Conservation (phyloP, 495 filamentous ascomycete species). For the Trichoderma asperelloides region DNA sequence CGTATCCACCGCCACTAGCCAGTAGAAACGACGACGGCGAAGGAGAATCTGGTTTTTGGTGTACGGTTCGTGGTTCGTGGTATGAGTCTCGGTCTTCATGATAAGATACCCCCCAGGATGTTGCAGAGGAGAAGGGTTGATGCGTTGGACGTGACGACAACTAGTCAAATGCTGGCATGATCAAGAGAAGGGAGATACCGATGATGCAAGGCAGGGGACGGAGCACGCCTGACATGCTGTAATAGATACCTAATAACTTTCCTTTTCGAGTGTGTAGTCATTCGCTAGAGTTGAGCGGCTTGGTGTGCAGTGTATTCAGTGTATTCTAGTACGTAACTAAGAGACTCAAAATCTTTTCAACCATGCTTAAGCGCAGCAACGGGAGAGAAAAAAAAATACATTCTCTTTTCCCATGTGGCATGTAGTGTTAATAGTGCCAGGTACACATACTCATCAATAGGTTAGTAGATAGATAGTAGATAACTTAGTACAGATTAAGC, state of each 20-base stretch:
- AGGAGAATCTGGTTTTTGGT: background rate
- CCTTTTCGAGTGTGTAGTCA: background rate
- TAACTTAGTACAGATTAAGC: no score
- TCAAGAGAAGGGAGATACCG: background rate
- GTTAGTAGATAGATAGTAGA: no score
- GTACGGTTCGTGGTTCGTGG: background rate
- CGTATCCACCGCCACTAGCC: background rate
- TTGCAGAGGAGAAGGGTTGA: background rate
- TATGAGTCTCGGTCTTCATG: background rate
- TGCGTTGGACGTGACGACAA: background rate
- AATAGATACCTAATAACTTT: conserved; percentile 3
- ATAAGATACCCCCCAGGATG: background rate
- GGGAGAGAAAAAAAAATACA: no score
- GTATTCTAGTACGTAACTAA: background rate
- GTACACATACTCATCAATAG: no score
- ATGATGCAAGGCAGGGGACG: no score
- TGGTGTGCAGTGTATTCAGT: background rate
- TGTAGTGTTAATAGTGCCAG: no score
- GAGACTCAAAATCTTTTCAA: background rate
- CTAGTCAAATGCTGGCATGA: background rate
- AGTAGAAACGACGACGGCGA: background rate
- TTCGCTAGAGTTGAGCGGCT: background rate
- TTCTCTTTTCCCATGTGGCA: no score
- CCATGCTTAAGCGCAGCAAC: background rate
- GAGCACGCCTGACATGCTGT: background rate